Percentiles rank a stretch among this genome's conserved stretches.
phyloP scores from a whole-genome alignment of 148 eudicot genomes.

The Arbutus unedo region DNA sequence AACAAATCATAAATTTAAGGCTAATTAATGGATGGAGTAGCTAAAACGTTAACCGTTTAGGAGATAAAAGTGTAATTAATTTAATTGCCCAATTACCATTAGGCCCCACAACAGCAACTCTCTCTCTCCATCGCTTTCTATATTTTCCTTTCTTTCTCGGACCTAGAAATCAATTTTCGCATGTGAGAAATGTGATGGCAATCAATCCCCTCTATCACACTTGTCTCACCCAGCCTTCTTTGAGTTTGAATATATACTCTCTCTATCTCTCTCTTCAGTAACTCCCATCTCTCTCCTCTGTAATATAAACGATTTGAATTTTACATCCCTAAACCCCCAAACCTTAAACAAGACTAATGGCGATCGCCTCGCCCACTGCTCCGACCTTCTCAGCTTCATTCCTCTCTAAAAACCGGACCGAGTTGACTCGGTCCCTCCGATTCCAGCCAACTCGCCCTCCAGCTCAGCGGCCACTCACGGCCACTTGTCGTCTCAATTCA shows the following conservation, averaged over 20 bases:
- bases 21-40: too few relatives aligned
- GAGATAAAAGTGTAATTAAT: too few relatives aligned
- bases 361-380: conserved; percentile 38
- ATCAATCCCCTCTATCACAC: neutral
- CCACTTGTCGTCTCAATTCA: conserved; percentile 23
- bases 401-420: conserved; percentile 12
- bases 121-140: too few relatives aligned
- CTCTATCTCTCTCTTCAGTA: neutral
- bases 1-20: too few relatives aligned
- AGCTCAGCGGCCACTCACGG: neutral
- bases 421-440: conserved; percentile 11
- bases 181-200: neutral
- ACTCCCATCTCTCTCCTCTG: neutral
- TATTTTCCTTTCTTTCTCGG: too few relatives aligned
- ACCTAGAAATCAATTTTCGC: too few relatives aligned
- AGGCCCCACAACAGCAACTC: too few relatives aligned
- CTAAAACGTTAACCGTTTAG: too few relatives aligned
- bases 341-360: conserved; percentile 22
- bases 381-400: conserved; percentile 28
- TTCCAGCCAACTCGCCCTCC: neutral
- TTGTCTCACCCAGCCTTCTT: neutral
- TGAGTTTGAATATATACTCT: neutral
- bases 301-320: neutral
- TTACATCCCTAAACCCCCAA: conserved; percentile 1
- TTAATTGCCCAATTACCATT: too few relatives aligned